Percentiles rank a stretch among this genome's conserved stretches.
phyloP scores from a whole-genome alignment of 139 green algal species.

The Klebsormidium nitens region DNA sequence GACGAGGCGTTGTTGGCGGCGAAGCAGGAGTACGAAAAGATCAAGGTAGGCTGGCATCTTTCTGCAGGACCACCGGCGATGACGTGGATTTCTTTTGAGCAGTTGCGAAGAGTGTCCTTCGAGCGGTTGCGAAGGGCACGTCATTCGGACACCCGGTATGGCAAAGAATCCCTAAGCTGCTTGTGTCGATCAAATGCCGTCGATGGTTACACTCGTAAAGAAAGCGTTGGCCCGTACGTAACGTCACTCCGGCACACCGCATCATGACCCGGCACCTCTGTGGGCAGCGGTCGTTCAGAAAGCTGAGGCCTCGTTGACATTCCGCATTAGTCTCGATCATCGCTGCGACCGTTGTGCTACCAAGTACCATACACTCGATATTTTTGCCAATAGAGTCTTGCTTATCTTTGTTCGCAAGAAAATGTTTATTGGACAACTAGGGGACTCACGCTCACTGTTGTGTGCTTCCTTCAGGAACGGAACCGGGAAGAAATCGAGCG shows the following conservation, averaged over 20 bases:
- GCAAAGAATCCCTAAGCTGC: not conserved
- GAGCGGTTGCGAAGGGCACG: not conserved
- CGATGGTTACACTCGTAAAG: not conserved
- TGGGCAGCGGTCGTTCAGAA: too few relatives aligned
- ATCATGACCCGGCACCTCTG: too few relatives aligned
- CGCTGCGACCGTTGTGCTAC: too few relatives aligned
- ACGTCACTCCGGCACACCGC: too few relatives aligned
- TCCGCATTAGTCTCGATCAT: too few relatives aligned
- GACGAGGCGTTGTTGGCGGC: conserved; percentile 41
- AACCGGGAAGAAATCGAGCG: conserved; percentile 45
- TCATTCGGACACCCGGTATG: not conserved
- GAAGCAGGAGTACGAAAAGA: conserved; percentile 52
- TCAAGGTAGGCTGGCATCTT: conserved; percentile 30
- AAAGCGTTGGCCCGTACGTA: too few relatives aligned
- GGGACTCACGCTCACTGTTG: not conserved
- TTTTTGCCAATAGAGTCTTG: not conserved
- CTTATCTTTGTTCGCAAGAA: not conserved
- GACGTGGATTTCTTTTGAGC: not conserved
- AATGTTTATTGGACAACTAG: not conserved
- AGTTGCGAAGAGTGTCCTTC: not conserved
- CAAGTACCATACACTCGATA: too few relatives aligned
- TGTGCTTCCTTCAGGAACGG: conserved; percentile 29
- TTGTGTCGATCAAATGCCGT: not conserved
- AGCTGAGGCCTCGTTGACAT: too few relatives aligned
- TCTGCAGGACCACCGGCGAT: not conserved